Base-by-base conservation (phyloP, 352 stramenopile genomes). In the Plasmopara halstedii region DNA sequence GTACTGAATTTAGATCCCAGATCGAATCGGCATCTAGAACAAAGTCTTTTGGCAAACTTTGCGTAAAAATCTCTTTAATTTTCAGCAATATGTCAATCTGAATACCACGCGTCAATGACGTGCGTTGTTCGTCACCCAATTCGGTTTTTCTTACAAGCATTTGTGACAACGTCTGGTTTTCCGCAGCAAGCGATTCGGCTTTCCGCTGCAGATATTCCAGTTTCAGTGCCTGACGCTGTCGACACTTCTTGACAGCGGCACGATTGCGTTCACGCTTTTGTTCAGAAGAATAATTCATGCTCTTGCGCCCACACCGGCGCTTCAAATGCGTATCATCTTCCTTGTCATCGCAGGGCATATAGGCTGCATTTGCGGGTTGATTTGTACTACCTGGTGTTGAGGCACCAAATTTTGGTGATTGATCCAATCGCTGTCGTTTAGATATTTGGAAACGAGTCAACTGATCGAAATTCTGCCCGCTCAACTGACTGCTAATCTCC, bases 61-160 rank as follows among this genome's bases (percentile, higher is more conserved):
- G 79, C 39, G 72, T 90, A 54, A 90, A 90, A 50, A 90, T 87
- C 62, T 90, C 79, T 49, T 90, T 88, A 58, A 90, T 88, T 61
- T 90, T 90, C 47, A 90, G 64, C 49, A 90, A 25, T 27, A 90
- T 90, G 42, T 90, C 79, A 73, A 90, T 90, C 56, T 90, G 79
- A 56, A 90, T 90, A 40, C 79, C 79, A 15, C 79, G 73, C 36
- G 72, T 88, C 38, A 90, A 64, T 33, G 67, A 83, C 31, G 60
- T 50, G 18, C 76, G 75, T 52, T 80, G 70, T 29, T 70, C 63
- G 4, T 73, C 63, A 1, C 73, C 62, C 15, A 90, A 48, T 32
- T 81, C 70, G 3, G 78, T 67, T 40, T 84, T 85, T 38, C 84
- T 79, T 31, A 83, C 62, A 18, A 90, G 56, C 70, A 90, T 76